Conservation (phyloP, 2,329 filamentous ascomycete species). For the Juglanconis sp. region DNA sequence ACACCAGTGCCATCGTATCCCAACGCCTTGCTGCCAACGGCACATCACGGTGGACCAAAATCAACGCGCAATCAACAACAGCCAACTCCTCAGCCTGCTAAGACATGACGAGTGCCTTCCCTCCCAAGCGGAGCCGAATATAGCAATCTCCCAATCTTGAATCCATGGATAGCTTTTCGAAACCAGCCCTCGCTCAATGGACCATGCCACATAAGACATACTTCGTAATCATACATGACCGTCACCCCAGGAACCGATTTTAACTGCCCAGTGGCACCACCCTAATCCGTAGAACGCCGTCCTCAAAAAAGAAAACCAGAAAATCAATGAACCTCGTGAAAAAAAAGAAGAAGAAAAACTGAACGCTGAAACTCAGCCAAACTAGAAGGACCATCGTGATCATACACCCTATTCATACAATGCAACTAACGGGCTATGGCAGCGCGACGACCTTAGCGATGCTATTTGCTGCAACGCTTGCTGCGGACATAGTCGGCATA, state of each 20-base stretch:
- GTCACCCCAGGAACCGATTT: not conserved
- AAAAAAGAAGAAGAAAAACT: not conserved
- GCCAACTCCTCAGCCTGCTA: not conserved
- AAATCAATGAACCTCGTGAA: not conserved
- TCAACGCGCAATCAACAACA: not conserved
- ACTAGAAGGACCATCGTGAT: not conserved
- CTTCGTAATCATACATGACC: slow-evolving; percentile 13
- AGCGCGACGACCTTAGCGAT: not conserved
- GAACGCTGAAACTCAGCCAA: not conserved
- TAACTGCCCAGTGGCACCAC: not conserved
- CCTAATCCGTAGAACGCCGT: not conserved
- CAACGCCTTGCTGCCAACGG: not conserved
- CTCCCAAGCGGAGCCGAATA: no score
- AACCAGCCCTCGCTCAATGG: no score
- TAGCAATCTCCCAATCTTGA: no score
- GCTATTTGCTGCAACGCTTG: not conserved
- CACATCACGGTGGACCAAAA: not conserved
- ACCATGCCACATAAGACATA: slow-evolving; percentile 1
- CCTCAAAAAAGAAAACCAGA: not conserved
- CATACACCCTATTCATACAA: not conserved
- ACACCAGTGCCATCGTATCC: not conserved
- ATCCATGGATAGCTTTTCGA: no score
- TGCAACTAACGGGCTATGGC: not conserved
- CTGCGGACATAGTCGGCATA: not conserved
- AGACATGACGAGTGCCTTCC: no score